These are phyloP conservation scores for Paralagenidium karlingii DNA, from an alignment of 352 stramenopile species.

Conservation along the genomic window DNA sequence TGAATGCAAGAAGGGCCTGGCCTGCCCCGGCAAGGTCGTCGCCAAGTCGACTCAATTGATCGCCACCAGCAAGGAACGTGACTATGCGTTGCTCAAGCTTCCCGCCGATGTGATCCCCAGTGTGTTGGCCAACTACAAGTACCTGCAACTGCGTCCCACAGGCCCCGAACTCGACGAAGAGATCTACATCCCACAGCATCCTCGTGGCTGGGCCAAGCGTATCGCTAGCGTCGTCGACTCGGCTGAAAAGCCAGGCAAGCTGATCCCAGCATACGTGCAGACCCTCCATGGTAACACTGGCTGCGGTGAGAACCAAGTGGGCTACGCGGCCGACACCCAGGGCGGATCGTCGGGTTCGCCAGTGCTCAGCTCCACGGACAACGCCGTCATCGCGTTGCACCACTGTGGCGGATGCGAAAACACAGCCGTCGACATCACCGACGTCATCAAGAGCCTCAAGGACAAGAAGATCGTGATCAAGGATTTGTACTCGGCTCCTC, in stretches of 20 bases:
- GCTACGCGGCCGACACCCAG: slow-evolving; percentile 16
- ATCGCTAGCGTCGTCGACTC: slow-evolving; percentile 15
- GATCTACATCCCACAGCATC: slow-evolving; percentile 12
- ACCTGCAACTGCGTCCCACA: slow-evolving; percentile 8
- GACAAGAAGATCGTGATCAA: slow-evolving; percentile 12
- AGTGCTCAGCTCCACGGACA: slow-evolving; percentile 8
- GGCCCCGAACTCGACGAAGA: slow-evolving; percentile 10
- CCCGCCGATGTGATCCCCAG: slow-evolving; percentile 15
- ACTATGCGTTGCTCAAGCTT: slow-evolving; percentile 33
- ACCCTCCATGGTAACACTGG: slow-evolving; percentile 6
- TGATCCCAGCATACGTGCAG: slow-evolving; percentile 3
- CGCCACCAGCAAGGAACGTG: slow-evolving; percentile 5
- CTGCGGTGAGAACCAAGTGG: slow-evolving; percentile 16
- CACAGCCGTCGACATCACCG: slow-evolving; percentile 6
- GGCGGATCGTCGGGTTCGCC: slow-evolving; percentile 12
- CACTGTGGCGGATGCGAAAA: slow-evolving; percentile 19
- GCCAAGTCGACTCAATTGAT: slow-evolving; percentile 8
- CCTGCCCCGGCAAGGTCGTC: slow-evolving; percentile 10
- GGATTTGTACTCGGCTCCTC: no score
- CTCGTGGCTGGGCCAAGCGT: slow-evolving; percentile 8
- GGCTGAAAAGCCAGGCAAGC: slow-evolving; percentile 7
- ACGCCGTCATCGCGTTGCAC: slow-evolving; percentile 17
- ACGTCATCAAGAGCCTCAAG: slow-evolving; percentile 19
- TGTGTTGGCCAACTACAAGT: slow-evolving; percentile 12
- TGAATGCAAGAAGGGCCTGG: slow-evolving; percentile 7